Percentiles rank a stretch among this genome's conserved stretches.
Conservation (phyloP, 768 basidiomycete species). For the Russula lepida region DNA sequence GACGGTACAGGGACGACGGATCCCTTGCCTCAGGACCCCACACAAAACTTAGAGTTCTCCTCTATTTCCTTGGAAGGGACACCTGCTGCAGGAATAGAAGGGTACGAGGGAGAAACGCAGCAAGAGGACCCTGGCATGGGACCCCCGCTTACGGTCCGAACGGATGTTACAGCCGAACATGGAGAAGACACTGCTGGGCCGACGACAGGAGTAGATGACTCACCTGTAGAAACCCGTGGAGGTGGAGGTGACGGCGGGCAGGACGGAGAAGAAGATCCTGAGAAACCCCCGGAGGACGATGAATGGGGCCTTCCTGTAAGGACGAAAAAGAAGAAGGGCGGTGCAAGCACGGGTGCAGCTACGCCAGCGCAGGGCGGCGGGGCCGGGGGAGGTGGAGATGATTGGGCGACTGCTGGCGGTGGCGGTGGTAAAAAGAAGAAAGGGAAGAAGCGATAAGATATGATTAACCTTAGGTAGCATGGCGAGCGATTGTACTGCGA, state of each 20-base stretch:
- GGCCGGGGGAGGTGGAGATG: neutral
- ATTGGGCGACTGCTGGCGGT: neutral
- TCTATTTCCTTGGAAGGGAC: neutral
- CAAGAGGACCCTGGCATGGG: neutral
- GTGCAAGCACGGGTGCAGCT: neutral
- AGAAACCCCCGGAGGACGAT: neutral
- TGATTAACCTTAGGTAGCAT: neutral
- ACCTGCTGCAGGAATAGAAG: neutral
- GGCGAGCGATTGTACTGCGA: neutral
- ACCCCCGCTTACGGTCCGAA: constrained; percentile 4
- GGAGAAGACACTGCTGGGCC: neutral
- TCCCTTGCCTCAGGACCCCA: neutral
- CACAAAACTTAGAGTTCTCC: neutral
- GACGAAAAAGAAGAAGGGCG: constrained; percentile 17
- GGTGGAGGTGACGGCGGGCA: constrained; percentile 3
- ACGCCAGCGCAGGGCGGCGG: neutral
- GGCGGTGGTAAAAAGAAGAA: neutral
- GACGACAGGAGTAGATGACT: neutral
- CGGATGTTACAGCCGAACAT: neutral
- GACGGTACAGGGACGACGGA: neutral
- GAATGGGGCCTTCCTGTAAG: neutral
- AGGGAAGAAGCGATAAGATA: neutral
- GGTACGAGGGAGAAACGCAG: neutral
- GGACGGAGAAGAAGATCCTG: neutral
- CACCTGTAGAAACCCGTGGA: constrained; percentile 3